Percentiles rank a stretch among this genome's conserved stretches.
Conservation (phyloP, 192 early-diverging fungal species). For the Coemansia sp. region DNA sequence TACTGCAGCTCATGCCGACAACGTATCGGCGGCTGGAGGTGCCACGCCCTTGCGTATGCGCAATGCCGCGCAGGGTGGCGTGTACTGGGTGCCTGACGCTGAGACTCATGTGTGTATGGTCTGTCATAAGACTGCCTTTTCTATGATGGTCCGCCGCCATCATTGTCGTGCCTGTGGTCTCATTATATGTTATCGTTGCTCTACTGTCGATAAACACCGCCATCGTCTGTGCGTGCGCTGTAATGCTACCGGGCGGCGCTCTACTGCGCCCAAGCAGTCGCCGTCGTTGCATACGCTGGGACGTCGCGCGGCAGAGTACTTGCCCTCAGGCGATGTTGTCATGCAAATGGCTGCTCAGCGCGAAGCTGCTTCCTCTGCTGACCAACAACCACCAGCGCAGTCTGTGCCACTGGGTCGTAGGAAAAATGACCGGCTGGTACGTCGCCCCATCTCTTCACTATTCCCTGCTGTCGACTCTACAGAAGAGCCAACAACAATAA, state of each 20-base stretch:
- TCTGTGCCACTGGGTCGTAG: constrained; percentile 15
- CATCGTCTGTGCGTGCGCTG: constrained; percentile 46
- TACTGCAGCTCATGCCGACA: neutral
- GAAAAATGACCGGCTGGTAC: constrained; percentile 20
- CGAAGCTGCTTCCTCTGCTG: constrained; percentile 5
- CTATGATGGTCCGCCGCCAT: constrained; percentile 59
- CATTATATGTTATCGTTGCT: constrained; percentile 60
- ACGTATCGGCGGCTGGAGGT: neutral
- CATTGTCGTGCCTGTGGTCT: constrained; percentile 57
- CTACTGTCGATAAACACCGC: constrained; percentile 18
- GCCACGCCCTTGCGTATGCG: constrained; percentile 13
- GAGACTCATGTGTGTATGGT: constrained; percentile 58
- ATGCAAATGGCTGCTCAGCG: constrained; percentile 42
- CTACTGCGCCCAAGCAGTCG: constrained; percentile 23
- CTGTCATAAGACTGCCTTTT: constrained; percentile 54
- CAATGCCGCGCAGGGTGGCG: constrained; percentile 29
- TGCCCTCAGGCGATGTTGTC: constrained; percentile 28
- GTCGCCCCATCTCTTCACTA: constrained; percentile 44
- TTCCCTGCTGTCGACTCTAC: constrained; percentile 17
- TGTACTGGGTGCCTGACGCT: constrained; percentile 58
- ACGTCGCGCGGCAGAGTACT: constrained; percentile 34
- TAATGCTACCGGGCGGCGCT: constrained; percentile 9
- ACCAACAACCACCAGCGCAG: neutral
- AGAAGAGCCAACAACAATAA: neutral
- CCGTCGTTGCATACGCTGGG: constrained; percentile 46